Evolutionary conservation across 306 rosid species (phyloP).

Genomic region (Dryas octopetala): DNA sequence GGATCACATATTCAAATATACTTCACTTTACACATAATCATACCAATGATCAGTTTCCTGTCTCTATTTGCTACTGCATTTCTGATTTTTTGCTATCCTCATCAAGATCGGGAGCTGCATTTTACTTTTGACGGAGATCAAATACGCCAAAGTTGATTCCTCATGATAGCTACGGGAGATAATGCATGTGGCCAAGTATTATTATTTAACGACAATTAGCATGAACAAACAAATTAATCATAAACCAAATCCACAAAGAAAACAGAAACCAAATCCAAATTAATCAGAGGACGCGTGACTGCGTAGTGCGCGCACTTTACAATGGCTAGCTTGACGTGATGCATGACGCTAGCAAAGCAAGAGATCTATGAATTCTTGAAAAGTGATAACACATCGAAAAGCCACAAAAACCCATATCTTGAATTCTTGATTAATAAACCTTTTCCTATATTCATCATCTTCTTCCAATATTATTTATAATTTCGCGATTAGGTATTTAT

Average conservation of each 20-base stretch:
- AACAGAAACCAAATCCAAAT: not conserved
- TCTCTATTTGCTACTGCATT: not conserved
- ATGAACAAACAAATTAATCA: not conserved
- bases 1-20: not conserved
- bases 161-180: too few species aligned
- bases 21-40: not conserved
- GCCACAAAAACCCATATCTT: not conserved
- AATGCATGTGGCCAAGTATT: too few species aligned
- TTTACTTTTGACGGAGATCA: too few species aligned
- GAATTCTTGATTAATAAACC: too few species aligned
- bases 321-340: not conserved
- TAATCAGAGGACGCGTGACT: not conserved
- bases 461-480: too few species aligned
- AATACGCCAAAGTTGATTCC: too few species aligned
- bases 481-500: too few species aligned
- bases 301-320: not conserved
- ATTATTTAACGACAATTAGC: too few species aligned
- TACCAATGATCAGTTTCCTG: not conserved
- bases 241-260: not conserved
- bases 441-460: too few species aligned
- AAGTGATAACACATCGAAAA: not conserved
- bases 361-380: not conserved
- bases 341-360: not conserved
- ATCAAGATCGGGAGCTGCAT: not conserved
- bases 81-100: not conserved